Evolutionary conservation across 108 stramenopile species (phyloP), one percentile per base, ranked within the genome.

Genomic region (Parietichytrium sp.): DNA sequence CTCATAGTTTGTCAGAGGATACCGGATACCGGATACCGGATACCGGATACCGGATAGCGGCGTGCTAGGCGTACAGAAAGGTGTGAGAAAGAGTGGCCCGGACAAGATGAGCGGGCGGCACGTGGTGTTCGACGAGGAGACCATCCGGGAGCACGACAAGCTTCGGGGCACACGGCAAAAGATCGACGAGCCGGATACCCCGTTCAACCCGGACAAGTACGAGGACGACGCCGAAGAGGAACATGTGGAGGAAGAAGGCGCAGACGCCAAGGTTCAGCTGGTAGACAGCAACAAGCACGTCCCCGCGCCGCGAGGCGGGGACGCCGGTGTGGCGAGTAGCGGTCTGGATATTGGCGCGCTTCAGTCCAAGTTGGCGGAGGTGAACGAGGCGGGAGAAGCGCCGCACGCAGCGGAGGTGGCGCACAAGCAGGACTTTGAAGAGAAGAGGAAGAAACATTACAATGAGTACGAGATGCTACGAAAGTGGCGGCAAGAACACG

Each of bases 141-240:
- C 87, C 27, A 86, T 89, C 29, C 84, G 85, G 1, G 88, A 89
- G 82, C 88, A 89, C 79, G 87, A 89, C 77, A 88, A 86, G 61
- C 80, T 86, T 3, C 48, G 88, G 6, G 88, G 88, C 12, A 89
- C 88, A 29, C 84, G 88, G 18, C 85, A 86, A 77, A 88, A 86
- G 72, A 84, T 84, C 77, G 81, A 82, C 45, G 84, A 84, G 54
- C 81, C 84, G 10, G 77, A 81, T 31, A 84, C 84, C 25, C 84
- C 84, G 23, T 81, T 54, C 26, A 42, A 82, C 47, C 33, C 36
- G 13, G 81, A 55, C 54, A 53, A 50, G 20, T 53, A 51, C 26
- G 29, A 30, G 8, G 79, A 80, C 16, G 81, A 81, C 42, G 50
- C 53, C 47, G 81, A 81, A 30, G 50, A 30, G 16, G 80, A 52